Evolutionary conservation across 2,329 filamentous ascomycete genomes (phyloP).

Genomic region (Scedosporium apiospermum): DNA sequence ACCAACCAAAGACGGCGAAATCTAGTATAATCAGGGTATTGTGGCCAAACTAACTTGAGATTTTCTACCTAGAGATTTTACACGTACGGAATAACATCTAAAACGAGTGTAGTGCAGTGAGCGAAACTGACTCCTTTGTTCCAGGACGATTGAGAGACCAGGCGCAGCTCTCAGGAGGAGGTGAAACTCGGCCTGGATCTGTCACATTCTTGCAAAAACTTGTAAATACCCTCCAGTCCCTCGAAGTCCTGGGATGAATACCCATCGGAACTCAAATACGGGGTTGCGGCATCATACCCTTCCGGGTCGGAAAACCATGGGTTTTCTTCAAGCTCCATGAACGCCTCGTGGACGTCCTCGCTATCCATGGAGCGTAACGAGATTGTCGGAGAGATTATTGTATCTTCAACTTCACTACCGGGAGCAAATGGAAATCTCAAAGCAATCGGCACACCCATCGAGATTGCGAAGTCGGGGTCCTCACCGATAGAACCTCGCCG

Average conservation of each 20-base stretch:
- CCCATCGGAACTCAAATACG: slow-evolving; percentile 32
- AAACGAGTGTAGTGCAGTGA: not conserved
- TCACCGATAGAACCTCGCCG: slow-evolving; percentile 69
- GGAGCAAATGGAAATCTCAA: slow-evolving; percentile 83
- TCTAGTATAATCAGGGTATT: too few relatives aligned
- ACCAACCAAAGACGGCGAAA: too few relatives aligned
- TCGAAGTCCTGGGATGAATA: slow-evolving; percentile 40
- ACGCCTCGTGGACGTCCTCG: slow-evolving; percentile 29
- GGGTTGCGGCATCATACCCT: slow-evolving; percentile 42
- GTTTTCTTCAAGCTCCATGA: slow-evolving; percentile 33
- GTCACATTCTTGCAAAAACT: slow-evolving; percentile 50
- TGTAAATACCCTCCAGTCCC: slow-evolving; percentile 47
- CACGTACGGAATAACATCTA: not conserved
- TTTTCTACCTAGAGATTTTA: not conserved
- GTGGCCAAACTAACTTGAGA: not conserved
- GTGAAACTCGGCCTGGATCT: slow-evolving; percentile 16
- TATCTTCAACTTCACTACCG: slow-evolving; percentile 21
- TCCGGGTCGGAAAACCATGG: slow-evolving; percentile 39
- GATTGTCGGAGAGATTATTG: slow-evolving; percentile 35
- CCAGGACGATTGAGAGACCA: not conserved
- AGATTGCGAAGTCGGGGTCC: slow-evolving; percentile 62
- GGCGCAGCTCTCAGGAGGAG: not conserved
- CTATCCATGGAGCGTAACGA: slow-evolving; percentile 35
- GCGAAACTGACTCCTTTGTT: too few relatives aligned
- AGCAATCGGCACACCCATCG: slow-evolving; percentile 61